Conservation (phyloP, 495 filamentous ascomycete genomes). For the Trichocladium antarcticum region DNA sequence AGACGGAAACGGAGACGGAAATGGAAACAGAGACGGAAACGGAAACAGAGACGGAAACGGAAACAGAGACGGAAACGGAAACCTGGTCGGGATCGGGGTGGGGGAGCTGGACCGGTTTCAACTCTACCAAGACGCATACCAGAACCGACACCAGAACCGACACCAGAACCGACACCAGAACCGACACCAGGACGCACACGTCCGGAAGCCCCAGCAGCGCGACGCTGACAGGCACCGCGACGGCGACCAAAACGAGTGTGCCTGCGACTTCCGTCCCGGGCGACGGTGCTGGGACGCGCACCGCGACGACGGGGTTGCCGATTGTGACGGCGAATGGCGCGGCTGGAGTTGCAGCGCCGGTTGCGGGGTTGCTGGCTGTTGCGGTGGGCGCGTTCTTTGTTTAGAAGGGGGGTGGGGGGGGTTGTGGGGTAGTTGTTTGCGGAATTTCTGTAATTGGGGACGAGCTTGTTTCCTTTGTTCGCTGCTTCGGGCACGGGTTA, state of each 20-base stretch:
- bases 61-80: no score
- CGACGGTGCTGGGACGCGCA: neutral
- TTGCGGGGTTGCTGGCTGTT: constrained; percentile 11
- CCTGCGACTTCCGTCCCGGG: neutral
- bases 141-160: neutral
- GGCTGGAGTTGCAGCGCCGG: neutral
- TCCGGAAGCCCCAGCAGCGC: no score
- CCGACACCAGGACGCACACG: neutral
- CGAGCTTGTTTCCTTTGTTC: no score
- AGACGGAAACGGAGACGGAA: no score
- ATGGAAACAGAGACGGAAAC: no score
- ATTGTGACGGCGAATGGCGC: constrained; percentile 1
- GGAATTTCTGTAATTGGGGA: neutral
- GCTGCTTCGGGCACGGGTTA: no score
- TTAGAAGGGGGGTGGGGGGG: neutral
- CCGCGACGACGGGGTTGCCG: neutral
- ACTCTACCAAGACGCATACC: no score
- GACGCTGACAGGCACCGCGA: neutral
- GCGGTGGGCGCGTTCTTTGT: constrained; percentile 10
- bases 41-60: no score
- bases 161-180: neutral
- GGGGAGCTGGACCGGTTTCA: no score
- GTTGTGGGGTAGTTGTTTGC: neutral
- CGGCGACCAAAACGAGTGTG: neutral
- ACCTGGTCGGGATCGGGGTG: no score